Conservation (phyloP, 2,329 filamentous ascomycete species). For the Aspergillus hiratsukae region DNA sequence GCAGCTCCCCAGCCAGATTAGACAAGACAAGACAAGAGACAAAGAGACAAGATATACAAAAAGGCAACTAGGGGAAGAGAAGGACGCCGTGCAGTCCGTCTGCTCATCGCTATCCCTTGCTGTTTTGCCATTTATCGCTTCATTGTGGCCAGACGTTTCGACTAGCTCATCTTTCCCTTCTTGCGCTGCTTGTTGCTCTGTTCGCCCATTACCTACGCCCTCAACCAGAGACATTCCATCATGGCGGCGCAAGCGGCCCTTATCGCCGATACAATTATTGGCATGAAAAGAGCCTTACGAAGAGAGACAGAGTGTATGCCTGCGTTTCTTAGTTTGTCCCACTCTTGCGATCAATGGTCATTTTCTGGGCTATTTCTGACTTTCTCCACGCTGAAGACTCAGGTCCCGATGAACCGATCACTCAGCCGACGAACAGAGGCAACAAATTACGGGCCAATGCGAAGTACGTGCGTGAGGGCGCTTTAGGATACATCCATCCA, state of each 20-base stretch:
- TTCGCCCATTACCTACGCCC: not conserved
- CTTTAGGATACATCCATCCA: slow-evolving; percentile 49
- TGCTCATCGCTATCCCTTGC: not conserved
- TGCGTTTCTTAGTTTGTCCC: not conserved
- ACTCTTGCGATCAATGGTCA: not conserved
- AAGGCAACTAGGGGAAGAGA: not conserved
- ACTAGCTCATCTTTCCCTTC: not conserved
- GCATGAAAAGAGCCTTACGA: slow-evolving; percentile 50
- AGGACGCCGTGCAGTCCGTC: not conserved
- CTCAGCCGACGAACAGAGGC: slow-evolving; percentile 53
- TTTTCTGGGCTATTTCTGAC: slow-evolving; percentile 9
- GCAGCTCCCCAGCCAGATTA: slow-evolving; percentile 19
- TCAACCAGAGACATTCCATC: slow-evolving; percentile 3
- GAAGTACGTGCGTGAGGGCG: slow-evolving; percentile 52
- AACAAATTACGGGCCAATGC: slow-evolving; percentile 59
- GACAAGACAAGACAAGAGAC: slow-evolving; percentile 2
- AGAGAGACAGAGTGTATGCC: slow-evolving; percentile 43
- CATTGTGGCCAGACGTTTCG: not conserved
- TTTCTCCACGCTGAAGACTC: slow-evolving; percentile 24
- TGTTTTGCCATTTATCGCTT: not conserved
- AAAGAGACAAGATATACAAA: slow-evolving; percentile 1
- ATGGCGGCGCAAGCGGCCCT: slow-evolving; percentile 44
- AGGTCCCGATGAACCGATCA: slow-evolving; percentile 50
- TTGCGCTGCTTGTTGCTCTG: slow-evolving; percentile 1
- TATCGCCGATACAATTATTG: slow-evolving; percentile 52